phyloP scores from a whole-genome alignment of 176 grass and related monocot species.

The Typha latifolia region DNA sequence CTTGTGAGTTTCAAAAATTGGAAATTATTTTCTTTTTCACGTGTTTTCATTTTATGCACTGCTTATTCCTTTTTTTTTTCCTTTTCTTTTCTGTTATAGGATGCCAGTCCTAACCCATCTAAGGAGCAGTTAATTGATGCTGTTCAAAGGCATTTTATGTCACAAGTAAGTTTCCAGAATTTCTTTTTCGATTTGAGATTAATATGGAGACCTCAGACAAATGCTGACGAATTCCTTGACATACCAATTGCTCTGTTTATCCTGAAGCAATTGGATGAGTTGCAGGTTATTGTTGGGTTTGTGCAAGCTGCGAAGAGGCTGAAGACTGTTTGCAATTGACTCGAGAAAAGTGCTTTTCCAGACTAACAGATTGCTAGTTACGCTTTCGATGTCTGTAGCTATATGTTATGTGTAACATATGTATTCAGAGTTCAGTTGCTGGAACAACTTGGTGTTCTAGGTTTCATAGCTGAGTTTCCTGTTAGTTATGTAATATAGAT shows the following conservation, averaged over 20 bases:
- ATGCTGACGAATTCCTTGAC: not conserved
- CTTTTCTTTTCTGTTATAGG: conserved; percentile 20
- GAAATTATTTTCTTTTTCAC: conserved; percentile 1
- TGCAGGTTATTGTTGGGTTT: conserved; percentile 26
- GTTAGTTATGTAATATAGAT: conserved; percentile 15
- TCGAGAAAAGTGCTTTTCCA: not conserved
- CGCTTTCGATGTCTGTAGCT: not conserved
- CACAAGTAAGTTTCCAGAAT: conserved; percentile 36
- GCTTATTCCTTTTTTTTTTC: not conserved
- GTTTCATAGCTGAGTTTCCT: not conserved
- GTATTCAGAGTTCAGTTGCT: not conserved
- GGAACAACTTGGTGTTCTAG: conserved; percentile 1
- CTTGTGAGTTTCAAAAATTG: conserved; percentile 35
- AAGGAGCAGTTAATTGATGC: conserved; percentile 71
- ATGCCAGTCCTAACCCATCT: conserved; percentile 63
- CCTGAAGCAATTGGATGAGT: conserved; percentile 27
- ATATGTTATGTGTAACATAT: conserved; percentile 10
- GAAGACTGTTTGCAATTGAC: conserved; percentile 21
- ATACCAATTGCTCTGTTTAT: conserved; percentile 6
- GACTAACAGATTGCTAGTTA: conserved; percentile 3
- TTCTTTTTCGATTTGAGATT: not conserved
- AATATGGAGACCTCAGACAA: not conserved
- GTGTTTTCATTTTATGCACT: not conserved
- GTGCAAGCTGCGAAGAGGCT: conserved; percentile 24
- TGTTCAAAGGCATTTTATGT: conserved; percentile 75